Percentiles rank a stretch among this genome's conserved stretches.
These are phyloP conservation scores for Apophysomyces ossiformis DNA, from an alignment of 371 early-diverging fungal genomes.

Conservation along the genomic window DNA sequence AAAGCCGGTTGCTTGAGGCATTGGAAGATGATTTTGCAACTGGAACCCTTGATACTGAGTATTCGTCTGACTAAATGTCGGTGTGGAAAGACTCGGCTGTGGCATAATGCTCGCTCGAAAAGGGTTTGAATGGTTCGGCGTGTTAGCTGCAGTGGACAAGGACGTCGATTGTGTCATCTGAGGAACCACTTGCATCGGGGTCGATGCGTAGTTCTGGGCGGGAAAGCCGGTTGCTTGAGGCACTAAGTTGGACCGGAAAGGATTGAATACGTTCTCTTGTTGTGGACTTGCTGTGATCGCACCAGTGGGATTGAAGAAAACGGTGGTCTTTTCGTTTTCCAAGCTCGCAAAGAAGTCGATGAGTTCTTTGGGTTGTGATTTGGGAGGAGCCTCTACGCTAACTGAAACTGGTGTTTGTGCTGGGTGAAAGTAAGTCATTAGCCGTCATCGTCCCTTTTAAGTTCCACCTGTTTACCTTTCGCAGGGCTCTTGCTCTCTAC, in stretches of 20 bases:
- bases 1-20: neutral
- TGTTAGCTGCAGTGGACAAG: slow-evolving; percentile 5
- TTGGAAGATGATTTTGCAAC: neutral
- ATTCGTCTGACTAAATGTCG: neutral
- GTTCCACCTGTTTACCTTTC: no score
- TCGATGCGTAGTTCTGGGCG: neutral
- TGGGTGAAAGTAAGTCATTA: neutral
- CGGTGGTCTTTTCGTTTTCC: slow-evolving; percentile 61
- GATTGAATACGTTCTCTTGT: slow-evolving; percentile 6
- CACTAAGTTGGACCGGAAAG: slow-evolving; percentile 13
- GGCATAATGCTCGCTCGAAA: slow-evolving; percentile 27
- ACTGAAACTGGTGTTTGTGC: slow-evolving; percentile 10
- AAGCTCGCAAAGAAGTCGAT: slow-evolving; percentile 82
- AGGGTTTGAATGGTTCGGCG: slow-evolving; percentile 20
- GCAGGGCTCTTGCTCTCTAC: slow-evolving; percentile 26
- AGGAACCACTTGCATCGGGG: slow-evolving; percentile 8
- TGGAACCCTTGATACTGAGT: neutral
- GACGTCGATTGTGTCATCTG: slow-evolving; percentile 16
- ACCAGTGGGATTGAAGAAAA: slow-evolving; percentile 42
- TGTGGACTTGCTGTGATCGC: neutral
- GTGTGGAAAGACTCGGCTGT: slow-evolving; percentile 17
- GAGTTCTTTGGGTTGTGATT: slow-evolving; percentile 55
- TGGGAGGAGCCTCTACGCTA: neutral
- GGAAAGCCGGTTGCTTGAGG: neutral
- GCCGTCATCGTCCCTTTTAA: neutral